Conservation (phyloP, 495 filamentous ascomycete species). For the Geoglossum glabrum region DNA sequence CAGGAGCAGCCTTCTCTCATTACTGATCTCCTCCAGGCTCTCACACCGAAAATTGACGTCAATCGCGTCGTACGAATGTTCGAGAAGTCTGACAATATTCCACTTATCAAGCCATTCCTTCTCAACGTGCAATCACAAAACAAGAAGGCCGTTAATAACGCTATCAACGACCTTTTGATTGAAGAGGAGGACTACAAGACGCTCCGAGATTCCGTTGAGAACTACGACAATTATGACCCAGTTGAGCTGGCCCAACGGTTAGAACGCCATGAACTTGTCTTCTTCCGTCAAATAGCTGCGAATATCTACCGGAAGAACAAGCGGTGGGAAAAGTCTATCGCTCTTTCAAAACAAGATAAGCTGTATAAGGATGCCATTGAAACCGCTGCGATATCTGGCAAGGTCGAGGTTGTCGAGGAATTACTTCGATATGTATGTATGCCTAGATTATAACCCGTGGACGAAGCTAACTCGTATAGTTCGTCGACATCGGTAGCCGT, state of each 20-base stretch:
- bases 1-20: slow-evolving; percentile 89
- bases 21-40: slow-evolving; percentile 79
- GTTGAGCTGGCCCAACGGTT: slow-evolving; percentile 86
- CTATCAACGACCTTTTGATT: slow-evolving; percentile 94
- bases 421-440: slow-evolving; percentile 83
- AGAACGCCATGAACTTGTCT: slow-evolving; percentile 91
- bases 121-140: slow-evolving; percentile 93
- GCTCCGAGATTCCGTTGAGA: slow-evolving; percentile 88
- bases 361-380: slow-evolving; percentile 99
- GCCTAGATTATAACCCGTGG: not conserved
- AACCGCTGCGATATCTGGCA: slow-evolving; percentile 86
- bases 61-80: slow-evolving; percentile 98
- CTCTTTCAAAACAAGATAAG: slow-evolving; percentile 96
- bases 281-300: slow-evolving; percentile 97
- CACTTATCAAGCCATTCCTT: slow-evolving; percentile 97
- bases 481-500: slow-evolving; percentile 95
- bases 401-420: slow-evolving; percentile 83
- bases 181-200: slow-evolving; percentile 99
- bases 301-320: slow-evolving; percentile 99
- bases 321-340: slow-evolving; percentile 99
- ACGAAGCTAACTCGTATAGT: slow-evolving; percentile 31
- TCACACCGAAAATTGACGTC: slow-evolving; percentile 89
- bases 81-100: slow-evolving; percentile 93
- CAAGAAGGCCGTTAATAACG: slow-evolving; percentile 93
- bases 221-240: slow-evolving; percentile 96